phyloP scores from a whole-genome alignment of 1,284 basidiomycete genomes.

The Tilletia horrida region DNA sequence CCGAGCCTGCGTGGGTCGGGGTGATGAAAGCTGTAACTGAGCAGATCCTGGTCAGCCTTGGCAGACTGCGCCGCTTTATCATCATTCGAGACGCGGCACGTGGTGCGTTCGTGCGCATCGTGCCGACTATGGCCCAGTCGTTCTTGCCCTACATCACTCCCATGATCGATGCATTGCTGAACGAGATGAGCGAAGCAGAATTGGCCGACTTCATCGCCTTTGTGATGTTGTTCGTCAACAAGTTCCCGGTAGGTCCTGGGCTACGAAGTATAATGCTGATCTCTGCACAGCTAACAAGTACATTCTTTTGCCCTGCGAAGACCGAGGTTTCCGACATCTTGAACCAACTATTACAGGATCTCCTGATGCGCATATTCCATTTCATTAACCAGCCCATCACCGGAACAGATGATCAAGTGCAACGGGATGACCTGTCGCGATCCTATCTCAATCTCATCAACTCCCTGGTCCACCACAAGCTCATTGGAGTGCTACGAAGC shows the following conservation, averaged over 20 bases:
- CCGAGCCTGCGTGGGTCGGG: slow-evolving; percentile 70
- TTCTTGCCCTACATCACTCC: slow-evolving; percentile 72
- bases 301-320: neutral
- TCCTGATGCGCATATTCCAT: slow-evolving; percentile 77
- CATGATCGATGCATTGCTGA: slow-evolving; percentile 81
- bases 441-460: slow-evolving; percentile 84
- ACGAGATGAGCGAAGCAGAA: slow-evolving; percentile 86
- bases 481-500: slow-evolving; percentile 81
- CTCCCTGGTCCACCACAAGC: slow-evolving; percentile 69
- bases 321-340: slow-evolving; percentile 74
- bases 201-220: slow-evolving; percentile 94
- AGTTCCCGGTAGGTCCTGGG: slow-evolving; percentile 69
- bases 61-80: slow-evolving; percentile 81
- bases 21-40: slow-evolving; percentile 85
- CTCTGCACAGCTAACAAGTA: neutral
- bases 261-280: neutral
- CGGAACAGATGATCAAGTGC: slow-evolving; percentile 84
- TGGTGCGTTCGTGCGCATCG: slow-evolving; percentile 78
- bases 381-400: slow-evolving; percentile 76
- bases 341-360: slow-evolving; percentile 82
- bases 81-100: slow-evolving; percentile 87
- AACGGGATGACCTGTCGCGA: slow-evolving; percentile 80
- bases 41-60: slow-evolving; percentile 79
- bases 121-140: slow-evolving; percentile 80
- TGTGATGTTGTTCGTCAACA: slow-evolving; percentile 83